These are phyloP conservation scores for Aspergillus avenaceus DNA, from an alignment of 495 filamentous ascomycete genomes.

Conservation along the genomic window DNA sequence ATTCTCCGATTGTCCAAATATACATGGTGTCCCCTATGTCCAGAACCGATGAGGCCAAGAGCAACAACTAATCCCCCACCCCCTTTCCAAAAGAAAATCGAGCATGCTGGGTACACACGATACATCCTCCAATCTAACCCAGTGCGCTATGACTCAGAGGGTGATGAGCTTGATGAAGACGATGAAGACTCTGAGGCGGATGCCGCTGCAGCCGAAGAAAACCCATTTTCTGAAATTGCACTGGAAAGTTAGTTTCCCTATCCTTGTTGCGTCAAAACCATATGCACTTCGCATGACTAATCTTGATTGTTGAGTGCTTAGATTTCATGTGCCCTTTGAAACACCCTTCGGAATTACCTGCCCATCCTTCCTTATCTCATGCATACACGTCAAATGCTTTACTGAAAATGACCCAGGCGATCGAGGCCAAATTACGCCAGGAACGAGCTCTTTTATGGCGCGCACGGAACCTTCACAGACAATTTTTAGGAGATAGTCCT, in stretches of 20 bases:
- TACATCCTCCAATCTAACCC: slow-evolving; percentile 79
- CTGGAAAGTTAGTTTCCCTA: slow-evolving; percentile 69
- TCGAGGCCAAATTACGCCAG: slow-evolving; percentile 66
- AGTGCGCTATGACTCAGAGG: slow-evolving; percentile 74
- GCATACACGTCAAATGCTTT: slow-evolving; percentile 79
- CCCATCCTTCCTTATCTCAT: slow-evolving; percentile 77
- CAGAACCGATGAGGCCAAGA: not conserved
- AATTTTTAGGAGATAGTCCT: slow-evolving; percentile 71
- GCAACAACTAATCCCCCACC: slow-evolving; percentile 1
- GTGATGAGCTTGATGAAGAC: slow-evolving; percentile 70
- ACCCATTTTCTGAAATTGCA: slow-evolving; percentile 77
- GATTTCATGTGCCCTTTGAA: slow-evolving; percentile 85
- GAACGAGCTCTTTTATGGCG: slow-evolving; percentile 72
- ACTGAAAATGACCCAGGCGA: slow-evolving; percentile 69
- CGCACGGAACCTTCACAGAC: slow-evolving; percentile 71
- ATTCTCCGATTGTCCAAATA: not conserved
- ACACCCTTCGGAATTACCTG: slow-evolving; percentile 76
- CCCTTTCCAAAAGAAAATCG: slow-evolving; percentile 56
- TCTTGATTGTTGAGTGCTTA: slow-evolving; percentile 24
- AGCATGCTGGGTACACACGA: slow-evolving; percentile 79
- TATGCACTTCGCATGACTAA: not conserved
- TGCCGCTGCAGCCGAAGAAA: slow-evolving; percentile 66
- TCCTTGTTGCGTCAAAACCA: not conserved
- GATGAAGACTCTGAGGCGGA: slow-evolving; percentile 76
- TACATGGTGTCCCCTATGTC: not conserved